phyloP scores from a whole-genome alignment of 148 eudicot genomes.

The Polygonum aviculare region DNA sequence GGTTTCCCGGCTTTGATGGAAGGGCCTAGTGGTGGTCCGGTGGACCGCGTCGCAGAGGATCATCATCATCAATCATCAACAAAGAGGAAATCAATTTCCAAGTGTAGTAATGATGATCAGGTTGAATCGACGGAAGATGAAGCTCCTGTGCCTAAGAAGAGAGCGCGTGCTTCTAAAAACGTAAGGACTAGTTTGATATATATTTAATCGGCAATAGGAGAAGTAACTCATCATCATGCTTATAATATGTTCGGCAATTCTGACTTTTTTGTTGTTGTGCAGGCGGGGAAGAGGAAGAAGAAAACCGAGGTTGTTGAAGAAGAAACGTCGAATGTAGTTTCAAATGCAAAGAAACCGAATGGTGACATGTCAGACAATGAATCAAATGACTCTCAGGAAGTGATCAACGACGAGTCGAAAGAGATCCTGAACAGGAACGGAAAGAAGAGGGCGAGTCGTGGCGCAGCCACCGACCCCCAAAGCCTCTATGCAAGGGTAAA shows the following conservation, averaged over 20 bases:
- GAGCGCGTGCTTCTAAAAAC: slow-evolving; percentile 11
- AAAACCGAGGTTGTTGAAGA: slow-evolving; percentile 7
- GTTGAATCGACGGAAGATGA: not conserved
- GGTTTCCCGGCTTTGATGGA: not conserved
- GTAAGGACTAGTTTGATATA: slow-evolving; percentile 7
- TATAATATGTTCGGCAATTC: not conserved
- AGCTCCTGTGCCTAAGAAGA: slow-evolving; percentile 16
- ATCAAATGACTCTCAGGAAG: slow-evolving; percentile 10
- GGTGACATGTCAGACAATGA: slow-evolving; percentile 20
- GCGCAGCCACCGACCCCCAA: slow-evolving; percentile 54
- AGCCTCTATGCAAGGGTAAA: slow-evolving; percentile 58
- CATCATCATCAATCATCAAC: not conserved
- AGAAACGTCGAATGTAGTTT: not conserved
- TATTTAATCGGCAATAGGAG: no score
- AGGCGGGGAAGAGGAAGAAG: slow-evolving; percentile 11
- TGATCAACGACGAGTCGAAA: not conserved
- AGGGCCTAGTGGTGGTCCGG: not conserved
- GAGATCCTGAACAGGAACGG: slow-evolving; percentile 14
- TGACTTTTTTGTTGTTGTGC: not conserved
- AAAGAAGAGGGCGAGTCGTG: slow-evolving; percentile 45
- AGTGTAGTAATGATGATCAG: not conserved
- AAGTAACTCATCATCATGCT: no score
- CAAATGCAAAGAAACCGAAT: not conserved
- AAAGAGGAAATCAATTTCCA: slow-evolving; percentile 1
- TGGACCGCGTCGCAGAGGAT: not conserved